These are phyloP conservation scores for Arachis stenosperma DNA, from an alignment of 306 rosid genomes.

Conservation along the genomic window DNA sequence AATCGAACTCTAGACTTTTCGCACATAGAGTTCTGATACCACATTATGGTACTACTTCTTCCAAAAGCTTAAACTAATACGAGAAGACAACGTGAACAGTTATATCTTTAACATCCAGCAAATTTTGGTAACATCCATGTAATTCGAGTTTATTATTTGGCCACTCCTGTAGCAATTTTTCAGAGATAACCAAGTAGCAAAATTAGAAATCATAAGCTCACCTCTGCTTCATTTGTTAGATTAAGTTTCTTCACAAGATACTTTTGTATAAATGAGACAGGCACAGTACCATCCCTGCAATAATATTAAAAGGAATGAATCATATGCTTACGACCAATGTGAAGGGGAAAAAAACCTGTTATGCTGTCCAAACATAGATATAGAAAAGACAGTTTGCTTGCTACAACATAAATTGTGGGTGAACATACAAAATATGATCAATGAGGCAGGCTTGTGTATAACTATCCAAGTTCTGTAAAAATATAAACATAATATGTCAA, in stretches of 20 bases:
- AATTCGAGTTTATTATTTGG: no score
- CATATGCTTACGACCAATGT: constrained; percentile 16
- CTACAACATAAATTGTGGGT: constrained; percentile 8
- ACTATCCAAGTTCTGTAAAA: constrained; percentile 7
- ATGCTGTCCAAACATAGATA: background rate
- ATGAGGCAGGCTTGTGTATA: background rate
- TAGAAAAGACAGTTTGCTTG: background rate
- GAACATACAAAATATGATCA: background rate
- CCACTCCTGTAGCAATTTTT: no score
- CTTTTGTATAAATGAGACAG: constrained; percentile 57
- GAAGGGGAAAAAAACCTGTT: no score
- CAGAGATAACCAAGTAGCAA: no score
- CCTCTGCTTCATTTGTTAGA: constrained; percentile 83
- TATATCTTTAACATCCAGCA: no score
- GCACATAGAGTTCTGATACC: no score
- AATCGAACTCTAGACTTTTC: no score
- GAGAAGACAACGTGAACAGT: no score
- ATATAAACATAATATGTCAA: background rate
- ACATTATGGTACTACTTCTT: no score
- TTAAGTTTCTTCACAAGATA: constrained; percentile 69
- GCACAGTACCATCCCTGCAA: constrained; percentile 85
- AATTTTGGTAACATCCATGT: no score
- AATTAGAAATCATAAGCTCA: constrained; percentile 42
- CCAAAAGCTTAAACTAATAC: no score
- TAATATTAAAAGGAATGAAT: constrained; percentile 35